Percentiles rank a stretch among this genome's conserved stretches.
Evolutionary conservation across 768 basidiomycete species (phyloP).

Genomic region (Russula sp.): DNA sequence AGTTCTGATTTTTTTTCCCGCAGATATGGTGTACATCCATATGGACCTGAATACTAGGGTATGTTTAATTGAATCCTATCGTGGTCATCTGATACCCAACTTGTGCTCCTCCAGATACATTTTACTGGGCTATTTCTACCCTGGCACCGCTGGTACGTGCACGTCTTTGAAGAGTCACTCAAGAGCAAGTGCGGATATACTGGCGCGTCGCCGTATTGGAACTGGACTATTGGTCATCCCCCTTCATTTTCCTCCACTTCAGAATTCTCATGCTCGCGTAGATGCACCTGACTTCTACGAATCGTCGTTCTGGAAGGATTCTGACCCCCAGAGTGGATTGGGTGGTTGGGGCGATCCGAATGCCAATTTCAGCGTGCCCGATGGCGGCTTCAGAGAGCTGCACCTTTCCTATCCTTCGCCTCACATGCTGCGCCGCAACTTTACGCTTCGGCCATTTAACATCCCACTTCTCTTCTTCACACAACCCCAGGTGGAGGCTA

Average conservation of each 20-base stretch:
- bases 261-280: background rate
- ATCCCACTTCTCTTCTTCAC: conserved; percentile 15
- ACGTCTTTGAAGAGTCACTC: conserved; percentile 22
- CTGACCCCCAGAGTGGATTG: conserved; percentile 23
- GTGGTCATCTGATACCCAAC: background rate
- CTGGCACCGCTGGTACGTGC: conserved; percentile 27
- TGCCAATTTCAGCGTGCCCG: conserved; percentile 22
- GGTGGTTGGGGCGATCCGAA: conserved; percentile 27
- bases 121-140: conserved; percentile 25
- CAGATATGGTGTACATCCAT: conserved; percentile 25
- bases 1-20: background rate
- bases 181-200: conserved; percentile 24
- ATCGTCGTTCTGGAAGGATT: conserved; percentile 23
- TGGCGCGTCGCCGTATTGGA: conserved; percentile 26
- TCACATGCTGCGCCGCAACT: conserved; percentile 31
- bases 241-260: background rate
- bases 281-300: conserved; percentile 24
- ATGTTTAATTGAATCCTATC: background rate
- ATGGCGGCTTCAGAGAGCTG: conserved; percentile 28
- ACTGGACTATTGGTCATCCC: conserved; percentile 25
- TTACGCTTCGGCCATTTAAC: conserved; percentile 29
- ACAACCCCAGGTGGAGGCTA: conserved; percentile 24
- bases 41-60: conserved; percentile 26
- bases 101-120: conserved; percentile 19
- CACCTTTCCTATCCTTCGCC: conserved; percentile 29